Evolutionary conservation across 495 filamentous ascomycete genomes (phyloP), one percentile per base, ranked within the genome.

Genomic region (Talaromyces proteolyticus): DNA sequence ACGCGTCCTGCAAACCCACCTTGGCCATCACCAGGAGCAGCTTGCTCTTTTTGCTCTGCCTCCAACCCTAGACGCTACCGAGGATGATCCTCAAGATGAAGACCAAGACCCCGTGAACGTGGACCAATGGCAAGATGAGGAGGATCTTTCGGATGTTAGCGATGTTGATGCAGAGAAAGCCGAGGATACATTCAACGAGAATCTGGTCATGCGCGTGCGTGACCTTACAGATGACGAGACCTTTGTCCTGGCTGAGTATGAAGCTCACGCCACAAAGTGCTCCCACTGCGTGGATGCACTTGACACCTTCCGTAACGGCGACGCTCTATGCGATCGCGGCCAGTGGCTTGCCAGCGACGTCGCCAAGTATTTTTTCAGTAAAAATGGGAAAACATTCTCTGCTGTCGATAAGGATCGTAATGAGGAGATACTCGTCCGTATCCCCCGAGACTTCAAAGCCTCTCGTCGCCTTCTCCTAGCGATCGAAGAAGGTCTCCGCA

Each of bases 341-440:
- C 61, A 70, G 49, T 56, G 55, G 40, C 63, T 65, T 36, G 77
- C 77, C 43, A 42, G 60, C 44, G 66, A 73, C 53, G 71, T 81
- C 16, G 62, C 64, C 50, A 59, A 67, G n/a, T 79, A 79, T 51
- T 52, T 80, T 20, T 73, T 75, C 65, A 65, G 65, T 52, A 65
- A 70, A 54, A 66, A 66, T 36, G 69, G 72, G 29, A 72, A 70
- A 47, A 57, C 70, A 40, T 75, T 65, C 56, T 78, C 77, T 0
- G 64, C 63, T 7, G 63, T 77, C 45, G 76, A 77, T 59, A 63
- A 59, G 12, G 74, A 78, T 18, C 57, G 47, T 46, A 64, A 64
- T 58, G 63, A 71, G 48, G 56, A 64, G 0, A 71, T 64, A 6
- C 63, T 75, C 4, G 66, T 81, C 49, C 74, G 77, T 58, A 71